These are phyloP conservation scores for Ganoderma leucocontextum DNA, from an alignment of 1,284 basidiomycete species.

Conservation along the genomic window DNA sequence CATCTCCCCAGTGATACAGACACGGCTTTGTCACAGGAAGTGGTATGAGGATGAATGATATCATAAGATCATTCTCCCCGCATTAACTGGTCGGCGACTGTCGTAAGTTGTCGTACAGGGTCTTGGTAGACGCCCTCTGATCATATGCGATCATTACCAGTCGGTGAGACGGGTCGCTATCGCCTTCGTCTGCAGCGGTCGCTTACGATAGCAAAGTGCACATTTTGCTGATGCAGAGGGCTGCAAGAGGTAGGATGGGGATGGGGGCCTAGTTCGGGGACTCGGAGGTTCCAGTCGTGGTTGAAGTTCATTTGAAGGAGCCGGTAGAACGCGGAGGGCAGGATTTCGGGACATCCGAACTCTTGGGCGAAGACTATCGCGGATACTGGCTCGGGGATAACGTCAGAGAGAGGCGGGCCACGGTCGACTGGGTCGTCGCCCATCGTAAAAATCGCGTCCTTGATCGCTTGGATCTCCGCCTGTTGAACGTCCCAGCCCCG, in stretches of 20 bases:
- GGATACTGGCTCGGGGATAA: constrained; percentile 48
- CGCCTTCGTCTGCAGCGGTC: too few species aligned
- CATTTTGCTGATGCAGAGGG: background rate
- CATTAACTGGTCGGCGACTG: too few species aligned
- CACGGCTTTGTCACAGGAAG: too few species aligned
- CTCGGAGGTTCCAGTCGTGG: constrained; percentile 20
- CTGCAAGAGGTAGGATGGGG: background rate
- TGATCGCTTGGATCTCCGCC: background rate
- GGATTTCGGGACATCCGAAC: constrained; percentile 56
- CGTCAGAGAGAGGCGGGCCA: constrained; percentile 10
- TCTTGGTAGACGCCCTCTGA: too few species aligned
- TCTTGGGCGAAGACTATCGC: constrained; percentile 69
- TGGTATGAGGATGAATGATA: too few species aligned
- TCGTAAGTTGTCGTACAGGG: too few species aligned
- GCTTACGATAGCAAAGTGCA: background rate
- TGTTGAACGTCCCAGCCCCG: constrained; percentile 1
- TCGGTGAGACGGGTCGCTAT: too few species aligned
- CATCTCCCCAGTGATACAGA: too few species aligned
- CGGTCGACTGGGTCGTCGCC: background rate
- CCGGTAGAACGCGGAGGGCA: constrained; percentile 73
- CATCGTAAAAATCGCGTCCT: background rate
- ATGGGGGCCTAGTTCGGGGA: too few species aligned
- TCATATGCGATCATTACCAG: too few species aligned
- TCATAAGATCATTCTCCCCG: too few species aligned
- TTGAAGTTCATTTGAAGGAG: constrained; percentile 40